Evolutionary conservation across 2,329 filamentous ascomycete species (phyloP).

Genomic region (Trichoderma gracile): DNA sequence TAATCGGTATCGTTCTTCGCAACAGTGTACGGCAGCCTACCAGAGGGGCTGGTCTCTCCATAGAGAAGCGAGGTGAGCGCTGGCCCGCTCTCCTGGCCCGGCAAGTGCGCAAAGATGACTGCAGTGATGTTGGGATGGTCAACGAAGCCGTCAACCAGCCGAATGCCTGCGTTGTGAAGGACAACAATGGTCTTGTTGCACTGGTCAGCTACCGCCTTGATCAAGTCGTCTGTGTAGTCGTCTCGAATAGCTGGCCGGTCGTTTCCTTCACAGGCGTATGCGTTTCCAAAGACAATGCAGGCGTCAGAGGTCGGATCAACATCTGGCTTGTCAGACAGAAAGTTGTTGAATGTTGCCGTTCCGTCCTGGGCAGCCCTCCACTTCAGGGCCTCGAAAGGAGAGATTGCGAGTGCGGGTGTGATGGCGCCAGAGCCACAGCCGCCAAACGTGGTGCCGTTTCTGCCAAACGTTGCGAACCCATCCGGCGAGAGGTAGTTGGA

Average conservation of each 20-base stretch:
- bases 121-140: conserved; percentile 65
- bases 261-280: conserved; percentile 71
- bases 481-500: background rate
- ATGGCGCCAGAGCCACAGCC: conserved; percentile 53
- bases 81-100: conserved; percentile 62
- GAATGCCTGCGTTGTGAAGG: conserved; percentile 63
- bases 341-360: conserved; percentile 62
- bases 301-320: conserved; percentile 58
- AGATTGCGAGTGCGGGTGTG: conserved; percentile 49
- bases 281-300: conserved; percentile 68
- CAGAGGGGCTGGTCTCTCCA: conserved; percentile 57
- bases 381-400: conserved; percentile 58
- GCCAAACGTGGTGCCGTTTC: conserved; percentile 46
- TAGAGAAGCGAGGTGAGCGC: conserved; percentile 59
- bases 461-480: conserved; percentile 37
- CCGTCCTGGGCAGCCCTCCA: conserved; percentile 55
- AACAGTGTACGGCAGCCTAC: conserved; percentile 63
- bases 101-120: conserved; percentile 63
- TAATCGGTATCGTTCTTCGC: conserved; percentile 60
- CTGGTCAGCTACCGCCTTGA: conserved; percentile 56
- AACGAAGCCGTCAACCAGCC: conserved; percentile 61
- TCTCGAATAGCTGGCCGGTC: conserved; percentile 64
- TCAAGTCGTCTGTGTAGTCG: conserved; percentile 61
- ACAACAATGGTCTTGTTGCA: conserved; percentile 66
- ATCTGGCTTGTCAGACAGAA: conserved; percentile 48